phyloP scores from a whole-genome alignment of 345 rosid genomes.

The Durio zibethinus region DNA sequence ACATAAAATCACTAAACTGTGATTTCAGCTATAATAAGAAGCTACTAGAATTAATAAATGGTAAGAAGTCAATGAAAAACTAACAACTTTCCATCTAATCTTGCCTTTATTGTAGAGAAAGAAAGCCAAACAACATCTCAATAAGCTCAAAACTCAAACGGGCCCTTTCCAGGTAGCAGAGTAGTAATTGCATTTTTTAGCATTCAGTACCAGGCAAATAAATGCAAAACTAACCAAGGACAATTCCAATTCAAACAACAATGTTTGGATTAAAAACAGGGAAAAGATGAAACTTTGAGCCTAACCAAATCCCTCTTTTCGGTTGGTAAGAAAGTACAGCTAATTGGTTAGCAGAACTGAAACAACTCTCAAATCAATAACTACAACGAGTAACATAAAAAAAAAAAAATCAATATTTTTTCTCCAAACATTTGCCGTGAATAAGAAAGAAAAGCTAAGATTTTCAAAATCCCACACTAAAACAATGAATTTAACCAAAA shows the following conservation, averaged over 20 bases:
- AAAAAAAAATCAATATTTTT: neutral
- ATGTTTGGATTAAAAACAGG: neutral
- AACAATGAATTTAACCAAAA: neutral
- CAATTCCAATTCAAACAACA: slow-evolving; percentile 3
- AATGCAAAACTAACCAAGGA: slow-evolving; percentile 5
- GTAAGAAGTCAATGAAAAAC: neutral
- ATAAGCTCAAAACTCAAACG: neutral
- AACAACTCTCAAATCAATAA: neutral
- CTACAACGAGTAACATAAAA: neutral
- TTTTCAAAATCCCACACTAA: neutral
- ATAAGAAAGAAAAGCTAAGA: neutral
- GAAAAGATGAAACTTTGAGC: neutral
- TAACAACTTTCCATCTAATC: neutral
- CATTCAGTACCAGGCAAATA: slow-evolving; percentile 6
- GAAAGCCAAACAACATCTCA: neutral
- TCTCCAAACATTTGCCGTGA: neutral
- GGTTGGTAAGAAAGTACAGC: neutral
- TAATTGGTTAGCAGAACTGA: neutral
- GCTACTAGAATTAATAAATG: neutral
- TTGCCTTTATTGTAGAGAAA: neutral
- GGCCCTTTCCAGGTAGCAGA: neutral
- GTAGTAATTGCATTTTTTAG: neutral
- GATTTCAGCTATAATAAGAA: neutral
- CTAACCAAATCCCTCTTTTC: neutral
- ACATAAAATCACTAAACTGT: neutral